A percentile compares a stretch with the other conserved stretches of the same genome.
phyloP scores from a whole-genome alignment of 106 monocot species.

The Gastrodia elata region DNA sequence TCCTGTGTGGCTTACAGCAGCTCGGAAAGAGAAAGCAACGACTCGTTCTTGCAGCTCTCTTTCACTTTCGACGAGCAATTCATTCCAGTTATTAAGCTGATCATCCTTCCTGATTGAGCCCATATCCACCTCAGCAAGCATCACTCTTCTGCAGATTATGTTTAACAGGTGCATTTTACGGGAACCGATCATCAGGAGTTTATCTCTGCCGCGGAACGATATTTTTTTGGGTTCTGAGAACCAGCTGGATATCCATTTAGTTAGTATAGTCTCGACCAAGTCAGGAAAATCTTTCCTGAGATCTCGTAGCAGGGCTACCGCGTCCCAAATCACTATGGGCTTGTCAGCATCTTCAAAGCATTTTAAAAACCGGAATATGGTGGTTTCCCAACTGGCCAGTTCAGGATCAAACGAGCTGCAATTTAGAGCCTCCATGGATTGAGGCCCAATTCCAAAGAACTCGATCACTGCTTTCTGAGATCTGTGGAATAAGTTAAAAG shows the following conservation, averaged over 20 bases:
- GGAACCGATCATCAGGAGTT: slow-evolving; percentile 23
- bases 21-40: slow-evolving; percentile 46
- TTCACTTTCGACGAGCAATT: slow-evolving; percentile 45
- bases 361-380: slow-evolving; percentile 46
- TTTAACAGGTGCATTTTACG: slow-evolving; percentile 59
- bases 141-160: slow-evolving; percentile 61
- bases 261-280: slow-evolving; percentile 37
- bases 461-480: slow-evolving; percentile 76
- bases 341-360: slow-evolving; percentile 39
- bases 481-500: slow-evolving; percentile 26
- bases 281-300: slow-evolving; percentile 30
- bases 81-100: slow-evolving; percentile 27
- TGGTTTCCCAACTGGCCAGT: slow-evolving; percentile 42
- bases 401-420: slow-evolving; percentile 29
- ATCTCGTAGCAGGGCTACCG: slow-evolving; percentile 26
- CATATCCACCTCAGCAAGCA: slow-evolving; percentile 16
- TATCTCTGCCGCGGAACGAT: slow-evolving; percentile 14
- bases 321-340: slow-evolving; percentile 55
- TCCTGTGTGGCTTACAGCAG: slow-evolving; percentile 16
- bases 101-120: slow-evolving; percentile 12
- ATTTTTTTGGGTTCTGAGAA: slow-evolving; percentile 29
- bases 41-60: slow-evolving; percentile 55
- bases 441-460: slow-evolving; percentile 52
- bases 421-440: slow-evolving; percentile 15
- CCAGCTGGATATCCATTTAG: slow-evolving; percentile 67